Conservation (phyloP, 371 early-diverging fungal species). For the Mucor racemosus region DNA sequence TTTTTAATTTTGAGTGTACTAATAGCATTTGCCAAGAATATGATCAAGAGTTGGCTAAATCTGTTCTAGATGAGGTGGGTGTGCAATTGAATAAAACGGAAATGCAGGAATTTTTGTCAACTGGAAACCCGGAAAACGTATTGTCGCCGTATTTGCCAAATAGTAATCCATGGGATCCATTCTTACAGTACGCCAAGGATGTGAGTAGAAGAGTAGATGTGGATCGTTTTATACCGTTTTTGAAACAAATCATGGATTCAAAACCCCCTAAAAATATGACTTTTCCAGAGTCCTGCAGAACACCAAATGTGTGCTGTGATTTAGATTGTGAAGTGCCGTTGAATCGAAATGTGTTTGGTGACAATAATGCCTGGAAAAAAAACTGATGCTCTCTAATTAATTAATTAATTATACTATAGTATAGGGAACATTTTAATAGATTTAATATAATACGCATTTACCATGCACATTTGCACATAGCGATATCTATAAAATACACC, state of each 20-base stretch:
- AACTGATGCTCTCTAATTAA: too few species aligned
- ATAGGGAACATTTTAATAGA: too few species aligned
- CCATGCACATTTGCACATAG: too few species aligned
- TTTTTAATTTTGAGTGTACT: constrained; percentile 40
- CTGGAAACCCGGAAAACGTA: background rate
- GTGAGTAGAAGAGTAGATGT: constrained; percentile 20
- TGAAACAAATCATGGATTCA: constrained; percentile 16
- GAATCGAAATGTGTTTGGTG: constrained; percentile 28
- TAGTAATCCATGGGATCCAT: background rate
- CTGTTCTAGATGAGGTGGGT: background rate
- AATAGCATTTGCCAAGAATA: constrained; percentile 19
- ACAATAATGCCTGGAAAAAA: constrained; percentile 25
- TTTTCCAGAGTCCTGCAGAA: constrained; percentile 26
- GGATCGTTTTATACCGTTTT: constrained; percentile 22
- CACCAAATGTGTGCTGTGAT: constrained; percentile 31
- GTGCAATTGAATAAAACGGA: constrained; percentile 13
- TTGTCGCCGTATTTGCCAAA: constrained; percentile 4
- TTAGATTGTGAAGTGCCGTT: constrained; percentile 21
- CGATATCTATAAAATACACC: too few species aligned
- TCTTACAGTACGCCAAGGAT: constrained; percentile 26
- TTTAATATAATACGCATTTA: too few species aligned
- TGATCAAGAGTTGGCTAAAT: background rate
- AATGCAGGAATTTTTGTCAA: constrained; percentile 16
- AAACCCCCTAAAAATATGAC: constrained; percentile 4
- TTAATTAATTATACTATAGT: too few species aligned